Percentiles rank a stretch among this genome's conserved stretches.
These are phyloP conservation scores for Heliocybe sulcata DNA, from an alignment of 1,284 basidiomycete species.

Conservation along the genomic window DNA sequence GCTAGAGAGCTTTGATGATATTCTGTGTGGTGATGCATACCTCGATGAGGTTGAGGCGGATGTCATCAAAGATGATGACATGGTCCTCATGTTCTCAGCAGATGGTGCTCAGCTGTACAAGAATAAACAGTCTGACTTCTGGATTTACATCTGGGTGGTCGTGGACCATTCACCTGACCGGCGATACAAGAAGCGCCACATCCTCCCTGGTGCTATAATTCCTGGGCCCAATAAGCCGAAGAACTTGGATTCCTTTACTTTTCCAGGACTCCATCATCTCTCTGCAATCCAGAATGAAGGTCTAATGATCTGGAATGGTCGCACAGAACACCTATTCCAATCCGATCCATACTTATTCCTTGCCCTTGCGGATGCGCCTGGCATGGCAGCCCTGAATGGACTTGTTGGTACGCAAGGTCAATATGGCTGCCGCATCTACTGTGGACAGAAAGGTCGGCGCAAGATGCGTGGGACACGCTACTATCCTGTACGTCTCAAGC, in stretches of 20 bases:
- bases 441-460: conserved; percentile 21
- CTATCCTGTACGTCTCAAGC: conserved; percentile 22
- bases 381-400: conserved; percentile 22
- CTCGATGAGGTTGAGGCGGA: conserved; percentile 14
- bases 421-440: conserved; percentile 25
- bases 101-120: conserved; percentile 8
- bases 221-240: conserved; percentile 20
- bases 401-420: conserved; percentile 26
- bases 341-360: conserved; percentile 11
- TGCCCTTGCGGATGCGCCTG: conserved; percentile 14
- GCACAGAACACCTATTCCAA: conserved; percentile 4
- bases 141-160: conserved; percentile 11
- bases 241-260: conserved; percentile 28
- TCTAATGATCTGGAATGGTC: conserved; percentile 18
- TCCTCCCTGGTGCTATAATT: conserved; percentile 4
- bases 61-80: conserved; percentile 18
- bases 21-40: conserved; percentile 11
- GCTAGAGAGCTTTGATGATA: conserved; percentile 11
- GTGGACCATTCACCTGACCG: conserved; percentile 3
- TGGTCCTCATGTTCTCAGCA: conserved; percentile 15
- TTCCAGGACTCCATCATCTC: conserved; percentile 21
- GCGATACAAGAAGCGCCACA: conserved; percentile 8
- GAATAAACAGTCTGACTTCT: conserved; percentile 9
- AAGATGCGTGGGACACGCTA: conserved; percentile 22
- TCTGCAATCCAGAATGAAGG: conserved; percentile 14